Evolutionary conservation across 805 yeast species (phyloP), one percentile per base, ranked within the genome.

Genomic region (Candida michaelii): DNA sequence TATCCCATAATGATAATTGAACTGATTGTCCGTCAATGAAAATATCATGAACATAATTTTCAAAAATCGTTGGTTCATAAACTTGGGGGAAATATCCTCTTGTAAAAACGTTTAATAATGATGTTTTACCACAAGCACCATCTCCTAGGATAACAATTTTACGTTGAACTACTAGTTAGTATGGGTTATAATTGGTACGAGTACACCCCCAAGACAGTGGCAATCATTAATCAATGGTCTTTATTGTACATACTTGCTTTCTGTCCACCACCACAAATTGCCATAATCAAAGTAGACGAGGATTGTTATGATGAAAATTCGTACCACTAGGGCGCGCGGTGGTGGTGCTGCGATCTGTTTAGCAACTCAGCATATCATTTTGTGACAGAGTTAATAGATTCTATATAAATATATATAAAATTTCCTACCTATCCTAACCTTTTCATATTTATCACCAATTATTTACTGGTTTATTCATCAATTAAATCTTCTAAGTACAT

Each of bases 101-200:
- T 5, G 99, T 93, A 69, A 91, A 93, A 49, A 93, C 97, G 61
- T 91, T 93, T 58, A 91, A 73, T 42, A 93, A 73, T 9, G 97
- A 90, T 2, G 99, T 91, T 63, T 91, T 91, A 66, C 99, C 99
- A 71, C 97, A 91, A 16, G 98, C 97, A 79, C 98, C 97, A 67
- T 91, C 97, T 39, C 98, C 98, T 19, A 91, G 73, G 48, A 90
- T 90, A 55, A 90, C 98, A 42, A 90, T 89, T 63, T 90, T 90
- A 54, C 97, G 84, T 65, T 88, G 89, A 49, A 89, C 88, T 71
- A 54, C 11, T 14, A 4, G 38, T 36, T 39, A 43, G 39, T 43
- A 41, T 12, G 12, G 8, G 23, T 17, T 27, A 4, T 12, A 25
- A 11, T 7, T 25, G 5, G 11, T 25, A 5, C 3, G 24, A 13